phyloP scores from a whole-genome alignment of 179 eudicot species.

The Corrigiola litoralis region DNA sequence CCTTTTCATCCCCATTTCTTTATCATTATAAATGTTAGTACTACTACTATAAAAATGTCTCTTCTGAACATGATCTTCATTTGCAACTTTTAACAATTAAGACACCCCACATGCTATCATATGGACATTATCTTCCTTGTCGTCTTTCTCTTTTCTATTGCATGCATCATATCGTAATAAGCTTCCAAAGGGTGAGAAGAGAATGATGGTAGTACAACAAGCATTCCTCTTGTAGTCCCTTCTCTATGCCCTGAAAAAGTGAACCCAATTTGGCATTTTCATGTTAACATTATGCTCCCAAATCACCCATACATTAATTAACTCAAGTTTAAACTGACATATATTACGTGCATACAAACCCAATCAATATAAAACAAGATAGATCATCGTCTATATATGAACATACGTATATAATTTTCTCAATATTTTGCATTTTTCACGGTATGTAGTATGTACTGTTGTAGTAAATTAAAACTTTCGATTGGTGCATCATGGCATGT shows the following conservation, averaged over 20 bases:
- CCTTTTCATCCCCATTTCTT: no score
- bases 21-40: no score
- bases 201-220: neutral
- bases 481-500: no score
- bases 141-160: neutral
- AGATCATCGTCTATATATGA: no score
- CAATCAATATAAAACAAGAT: neutral
- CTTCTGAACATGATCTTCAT: slow-evolving; percentile 6
- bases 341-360: neutral
- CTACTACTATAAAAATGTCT: neutral
- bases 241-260: neutral
- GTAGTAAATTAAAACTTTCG: no score
- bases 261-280: neutral
- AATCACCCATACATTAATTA: neutral
- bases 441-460: no score
- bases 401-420: no score
- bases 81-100: slow-evolving; percentile 12
- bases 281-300: neutral
- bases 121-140: slow-evolving; percentile 10
- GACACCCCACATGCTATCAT: slow-evolving; percentile 9
- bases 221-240: neutral
- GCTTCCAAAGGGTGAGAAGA: slow-evolving; percentile 8
- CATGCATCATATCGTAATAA: slow-evolving; percentile 7
- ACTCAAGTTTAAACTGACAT: no score
- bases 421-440: no score